Evolutionary conservation across 352 stramenopile genomes (phyloP).

Genomic region (Globisporangium orthogonon): DNA sequence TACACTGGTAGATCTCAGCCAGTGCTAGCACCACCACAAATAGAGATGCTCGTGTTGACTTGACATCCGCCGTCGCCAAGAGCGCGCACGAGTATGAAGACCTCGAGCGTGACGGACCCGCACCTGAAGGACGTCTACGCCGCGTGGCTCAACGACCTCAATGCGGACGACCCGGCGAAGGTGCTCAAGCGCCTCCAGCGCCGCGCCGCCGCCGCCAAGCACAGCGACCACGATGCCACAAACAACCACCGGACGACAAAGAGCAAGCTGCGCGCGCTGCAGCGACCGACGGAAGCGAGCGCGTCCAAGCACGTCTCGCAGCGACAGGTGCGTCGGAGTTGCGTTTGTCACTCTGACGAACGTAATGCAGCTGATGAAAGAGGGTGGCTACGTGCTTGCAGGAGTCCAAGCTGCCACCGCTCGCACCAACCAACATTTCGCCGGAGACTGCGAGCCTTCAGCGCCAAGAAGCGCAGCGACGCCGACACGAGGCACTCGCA

Average conservation of each 20-base stretch:
- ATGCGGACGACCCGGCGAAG: slow-evolving; percentile 30
- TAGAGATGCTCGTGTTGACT: background rate
- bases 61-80: background rate
- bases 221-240: background rate
- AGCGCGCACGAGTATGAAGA: background rate
- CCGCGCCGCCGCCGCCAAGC: background rate
- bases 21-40: background rate
- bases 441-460: background rate
- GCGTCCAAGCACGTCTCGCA: slow-evolving; percentile 29
- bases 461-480: slow-evolving; percentile 10
- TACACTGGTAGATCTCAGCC: background rate
- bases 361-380: background rate
- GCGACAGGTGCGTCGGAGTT: slow-evolving; percentile 13
- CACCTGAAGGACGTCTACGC: slow-evolving; percentile 31
- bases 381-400: background rate
- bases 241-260: slow-evolving; percentile 7
- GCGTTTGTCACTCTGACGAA: background rate
- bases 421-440: background rate
- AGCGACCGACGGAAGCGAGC: slow-evolving; percentile 41
- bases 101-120: slow-evolving; percentile 8
- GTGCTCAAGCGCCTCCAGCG: slow-evolving; percentile 18
- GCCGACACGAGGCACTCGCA: slow-evolving; percentile 29
- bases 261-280: slow-evolving; percentile 30
- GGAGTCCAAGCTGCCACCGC: slow-evolving; percentile 7
- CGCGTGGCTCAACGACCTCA: slow-evolving; percentile 32